Evolutionary conservation across 176 grass and related monocot species (phyloP).

Genomic region (Tuctoria greenei): DNA sequence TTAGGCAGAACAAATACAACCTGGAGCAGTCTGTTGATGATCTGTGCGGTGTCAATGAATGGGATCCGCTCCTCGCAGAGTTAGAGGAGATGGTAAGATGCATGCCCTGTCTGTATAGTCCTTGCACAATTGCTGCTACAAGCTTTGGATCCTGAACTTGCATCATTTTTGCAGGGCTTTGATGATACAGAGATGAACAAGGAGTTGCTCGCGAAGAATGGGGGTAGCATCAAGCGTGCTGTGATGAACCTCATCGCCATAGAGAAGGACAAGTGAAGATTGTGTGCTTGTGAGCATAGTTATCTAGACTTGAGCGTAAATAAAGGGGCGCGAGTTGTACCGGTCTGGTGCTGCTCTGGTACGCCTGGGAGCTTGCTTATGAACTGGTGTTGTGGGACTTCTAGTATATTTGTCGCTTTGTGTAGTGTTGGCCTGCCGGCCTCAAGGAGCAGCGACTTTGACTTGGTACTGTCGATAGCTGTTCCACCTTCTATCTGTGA

Average conservation of each 20-base stretch:
- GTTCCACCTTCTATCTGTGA: background rate
- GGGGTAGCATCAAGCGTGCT: conserved; percentile 90
- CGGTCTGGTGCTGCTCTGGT: background rate
- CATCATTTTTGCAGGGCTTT: conserved; percentile 64
- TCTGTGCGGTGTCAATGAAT: conserved; percentile 74
- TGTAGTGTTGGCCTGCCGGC: background rate
- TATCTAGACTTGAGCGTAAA: conserved; percentile 41
- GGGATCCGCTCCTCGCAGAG: conserved; percentile 84
- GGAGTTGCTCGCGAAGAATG: conserved; percentile 77
- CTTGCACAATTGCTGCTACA: background rate
- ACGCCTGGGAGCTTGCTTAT: conserved; percentile 32
- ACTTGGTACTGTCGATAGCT: conserved; percentile 3
- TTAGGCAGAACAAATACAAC: conserved; percentile 78
- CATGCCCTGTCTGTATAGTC: background rate
- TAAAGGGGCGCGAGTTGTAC: conserved; percentile 14
- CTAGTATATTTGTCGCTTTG: background rate
- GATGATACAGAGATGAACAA: conserved; percentile 70
- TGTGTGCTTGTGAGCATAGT: conserved; percentile 28
- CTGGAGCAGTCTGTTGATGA: conserved; percentile 84
- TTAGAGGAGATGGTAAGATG: conserved; percentile 75
- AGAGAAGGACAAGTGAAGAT: conserved; percentile 66
- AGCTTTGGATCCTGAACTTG: background rate
- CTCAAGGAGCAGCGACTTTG: conserved; percentile 13
- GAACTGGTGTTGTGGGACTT: conserved; percentile 6
- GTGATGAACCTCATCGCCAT: conserved; percentile 82